A percentile compares a stretch with the other conserved stretches of the same genome.
Conservation (phyloP, 78 protist genomes). For the Cavenderia fasciculata region DNA sequence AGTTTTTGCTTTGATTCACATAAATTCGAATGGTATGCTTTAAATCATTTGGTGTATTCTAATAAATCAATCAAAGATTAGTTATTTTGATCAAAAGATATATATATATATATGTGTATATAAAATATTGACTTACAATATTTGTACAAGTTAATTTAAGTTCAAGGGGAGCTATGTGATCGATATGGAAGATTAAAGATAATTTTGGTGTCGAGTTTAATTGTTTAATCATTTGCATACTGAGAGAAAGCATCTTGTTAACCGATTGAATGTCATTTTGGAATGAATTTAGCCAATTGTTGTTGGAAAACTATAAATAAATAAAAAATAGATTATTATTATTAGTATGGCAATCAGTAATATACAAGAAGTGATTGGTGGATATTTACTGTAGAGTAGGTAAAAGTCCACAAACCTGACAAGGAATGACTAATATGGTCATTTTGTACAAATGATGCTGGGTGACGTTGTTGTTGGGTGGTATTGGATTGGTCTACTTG, state of each 20-base stretch:
- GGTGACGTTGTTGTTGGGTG: not conserved
- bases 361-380: too few relatives aligned
- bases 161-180: slow-evolving; percentile 9
- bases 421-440: too few relatives aligned
- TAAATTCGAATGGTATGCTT: not conserved
- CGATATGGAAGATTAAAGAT: not conserved
- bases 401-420: slow-evolving; percentile 54
- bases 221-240: slow-evolving; percentile 24
- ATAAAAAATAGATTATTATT: not conserved
- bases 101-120: not conserved
- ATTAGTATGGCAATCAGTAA: not conserved
- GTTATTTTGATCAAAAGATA: not conserved
- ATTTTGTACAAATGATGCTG: not conserved
- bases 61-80: not conserved
- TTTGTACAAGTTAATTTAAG: slow-evolving; percentile 12
- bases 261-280: slow-evolving; percentile 6
- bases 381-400: slow-evolving; percentile 2
- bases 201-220: not conserved
- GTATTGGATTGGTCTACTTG: too few relatives aligned
- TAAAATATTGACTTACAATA: not conserved
- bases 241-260: slow-evolving; percentile 8
- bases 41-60: not conserved
- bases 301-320: not conserved
- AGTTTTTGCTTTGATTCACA: not conserved
- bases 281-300: slow-evolving; percentile 36